Conservation (phyloP, 805 yeast genomes). For the Yarrowia sp. region DNA sequence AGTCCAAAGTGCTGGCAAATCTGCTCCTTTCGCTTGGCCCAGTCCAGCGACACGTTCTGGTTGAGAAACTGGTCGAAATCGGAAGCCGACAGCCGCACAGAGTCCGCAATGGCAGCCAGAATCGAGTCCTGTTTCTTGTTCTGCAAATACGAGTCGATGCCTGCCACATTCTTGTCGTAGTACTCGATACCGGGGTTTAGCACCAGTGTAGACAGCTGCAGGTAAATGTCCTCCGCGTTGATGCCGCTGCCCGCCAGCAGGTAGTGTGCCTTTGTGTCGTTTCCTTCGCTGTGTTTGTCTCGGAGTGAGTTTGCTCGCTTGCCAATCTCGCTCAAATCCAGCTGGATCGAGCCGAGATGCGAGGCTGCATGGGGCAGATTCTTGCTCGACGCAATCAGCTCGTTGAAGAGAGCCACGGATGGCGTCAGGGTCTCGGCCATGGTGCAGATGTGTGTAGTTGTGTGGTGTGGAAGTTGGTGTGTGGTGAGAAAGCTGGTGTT, state of each 20-base stretch:
- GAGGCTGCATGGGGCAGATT: conserved; percentile 71
- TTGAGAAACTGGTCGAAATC: conserved; percentile 83
- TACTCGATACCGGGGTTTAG: conserved; percentile 45
- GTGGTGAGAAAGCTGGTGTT: not conserved
- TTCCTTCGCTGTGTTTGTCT: conserved; percentile 57
- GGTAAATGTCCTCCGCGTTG: conserved; percentile 80
- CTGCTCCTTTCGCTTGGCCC: conserved; percentile 80
- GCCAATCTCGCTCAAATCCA: conserved; percentile 80
- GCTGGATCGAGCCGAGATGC: conserved; percentile 79
- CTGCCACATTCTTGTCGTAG: conserved; percentile 40
- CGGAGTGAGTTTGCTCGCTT: conserved; percentile 68
- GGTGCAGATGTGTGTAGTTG: not conserved
- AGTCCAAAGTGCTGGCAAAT: conserved; percentile 76
- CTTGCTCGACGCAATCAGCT: conserved; percentile 76
- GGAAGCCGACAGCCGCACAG: conserved; percentile 71
- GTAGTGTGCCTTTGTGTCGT: conserved; percentile 67
- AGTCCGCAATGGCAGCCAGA: conserved; percentile 80
- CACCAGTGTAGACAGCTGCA: conserved; percentile 54
- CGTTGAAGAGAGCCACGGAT: conserved; percentile 59
- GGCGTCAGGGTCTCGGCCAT: conserved; percentile 42
- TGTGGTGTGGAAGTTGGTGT: not conserved
- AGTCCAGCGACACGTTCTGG: conserved; percentile 76
- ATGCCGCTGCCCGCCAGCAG: conserved; percentile 88
- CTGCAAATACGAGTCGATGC: conserved; percentile 62
- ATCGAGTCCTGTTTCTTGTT: conserved; percentile 83